phyloP scores from a whole-genome alignment of 2,329 filamentous ascomycete genomes.

The Proliferodiscus dingleyae region DNA sequence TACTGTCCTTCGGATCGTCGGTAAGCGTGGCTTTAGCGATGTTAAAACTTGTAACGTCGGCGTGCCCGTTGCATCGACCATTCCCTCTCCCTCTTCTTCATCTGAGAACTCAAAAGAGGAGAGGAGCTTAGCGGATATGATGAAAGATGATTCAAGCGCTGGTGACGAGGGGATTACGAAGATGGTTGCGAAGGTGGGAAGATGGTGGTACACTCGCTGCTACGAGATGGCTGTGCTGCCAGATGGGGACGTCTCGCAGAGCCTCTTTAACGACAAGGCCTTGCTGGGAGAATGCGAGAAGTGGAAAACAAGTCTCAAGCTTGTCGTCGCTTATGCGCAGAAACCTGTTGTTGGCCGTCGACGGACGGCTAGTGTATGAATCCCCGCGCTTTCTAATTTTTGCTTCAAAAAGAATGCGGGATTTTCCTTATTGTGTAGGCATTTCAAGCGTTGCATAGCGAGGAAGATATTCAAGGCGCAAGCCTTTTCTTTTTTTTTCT shows the following conservation, averaged over 20 bases:
- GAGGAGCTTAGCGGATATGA: conserved; percentile 63
- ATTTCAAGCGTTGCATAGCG: conserved; percentile 11
- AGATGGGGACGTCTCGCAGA: conserved; percentile 42
- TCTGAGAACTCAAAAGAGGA: conserved; percentile 37
- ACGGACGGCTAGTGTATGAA: conserved; percentile 26
- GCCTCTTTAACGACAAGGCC: conserved; percentile 74
- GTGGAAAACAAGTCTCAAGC: conserved; percentile 79
- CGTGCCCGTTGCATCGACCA: conserved; percentile 63
- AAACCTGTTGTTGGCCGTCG: conserved; percentile 26
- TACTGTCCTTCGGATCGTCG: conserved; percentile 60
- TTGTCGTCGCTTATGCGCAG: conserved; percentile 77
- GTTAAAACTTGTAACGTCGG: conserved; percentile 74
- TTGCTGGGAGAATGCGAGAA: conserved; percentile 82
- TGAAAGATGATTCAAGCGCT: conserved; percentile 62
- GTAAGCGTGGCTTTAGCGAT: conserved; percentile 63
- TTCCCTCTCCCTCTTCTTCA: conserved; percentile 25
- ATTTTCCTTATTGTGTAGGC: not conserved
- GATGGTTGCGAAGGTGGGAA: conserved; percentile 84
- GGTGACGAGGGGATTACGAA: conserved; percentile 85
- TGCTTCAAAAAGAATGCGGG: not conserved
- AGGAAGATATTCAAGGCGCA: conserved; percentile 8
- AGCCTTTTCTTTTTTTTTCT: conserved; percentile 6
- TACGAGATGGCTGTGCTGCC: conserved; percentile 67
- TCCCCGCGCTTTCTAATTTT: not conserved
- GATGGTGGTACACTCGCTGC: conserved; percentile 95